Conservation (phyloP, 179 eudicot species). For the Spinacia oleracea region DNA sequence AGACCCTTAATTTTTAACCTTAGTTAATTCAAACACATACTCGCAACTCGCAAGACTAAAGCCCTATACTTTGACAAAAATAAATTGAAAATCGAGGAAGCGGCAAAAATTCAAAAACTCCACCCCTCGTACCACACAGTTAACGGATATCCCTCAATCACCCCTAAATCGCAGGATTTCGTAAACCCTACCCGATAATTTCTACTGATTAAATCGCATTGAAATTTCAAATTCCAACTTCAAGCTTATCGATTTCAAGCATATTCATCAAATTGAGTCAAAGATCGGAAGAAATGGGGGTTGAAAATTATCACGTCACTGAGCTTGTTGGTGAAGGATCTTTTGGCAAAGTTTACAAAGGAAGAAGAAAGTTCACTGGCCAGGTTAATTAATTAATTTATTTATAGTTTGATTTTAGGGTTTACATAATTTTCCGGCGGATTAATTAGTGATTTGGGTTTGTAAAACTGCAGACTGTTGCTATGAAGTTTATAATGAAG, state of each 20-base stretch:
- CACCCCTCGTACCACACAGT: background rate
- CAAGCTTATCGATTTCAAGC: background rate
- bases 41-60: too few species aligned
- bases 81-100: slow-evolving; percentile 11
- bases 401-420: background rate
- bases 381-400: slow-evolving; percentile 44
- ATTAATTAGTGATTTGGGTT: background rate
- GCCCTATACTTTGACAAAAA: too few species aligned
- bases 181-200: slow-evolving; percentile 5
- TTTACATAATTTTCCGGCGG: background rate
- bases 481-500: slow-evolving; percentile 93
- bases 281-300: slow-evolving; percentile 56
- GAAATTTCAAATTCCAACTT: background rate
- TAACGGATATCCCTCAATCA: background rate
- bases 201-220: background rate
- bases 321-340: slow-evolving; percentile 99
- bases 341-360: slow-evolving; percentile 94
- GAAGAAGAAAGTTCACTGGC: slow-evolving; percentile 77
- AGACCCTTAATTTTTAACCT: too few species aligned
- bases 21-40: too few species aligned
- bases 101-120: slow-evolving; percentile 10
- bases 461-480: slow-evolving; percentile 70
- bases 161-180: background rate
- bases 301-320: slow-evolving; percentile 93
- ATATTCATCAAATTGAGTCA: background rate